Base-by-base conservation (phyloP, 352 stramenopile genomes). In the Halophytophthora batemanensis region DNA sequence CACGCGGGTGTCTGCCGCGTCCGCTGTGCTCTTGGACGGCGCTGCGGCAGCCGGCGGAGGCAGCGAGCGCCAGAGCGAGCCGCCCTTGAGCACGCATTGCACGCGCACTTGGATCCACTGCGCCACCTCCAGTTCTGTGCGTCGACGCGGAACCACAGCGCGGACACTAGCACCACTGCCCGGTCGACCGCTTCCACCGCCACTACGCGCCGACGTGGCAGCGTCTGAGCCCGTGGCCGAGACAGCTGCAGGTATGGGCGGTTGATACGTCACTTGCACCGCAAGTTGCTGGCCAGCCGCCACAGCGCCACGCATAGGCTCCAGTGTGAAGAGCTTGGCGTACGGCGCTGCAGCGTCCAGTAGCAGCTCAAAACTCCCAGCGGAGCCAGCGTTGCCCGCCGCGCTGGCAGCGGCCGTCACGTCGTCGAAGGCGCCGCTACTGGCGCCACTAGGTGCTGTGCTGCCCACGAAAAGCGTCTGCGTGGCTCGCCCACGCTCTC, bases 301-400 rank as follows among this genome's bases (percentile, higher is more conserved):
- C 17, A 94, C 39, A 0, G 61, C 50, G 0, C 87, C 84, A 35
- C 90, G 91, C 31, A 79, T 59, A 5, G 82, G 85, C 35, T 90
- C 74, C 12, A 91, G 12, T 6, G 62, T 61, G 45, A 95, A 95
- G 28, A 86, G 45, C 52, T 86, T 86, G 6, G 59, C 57, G 33
- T 87, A 66, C 21, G 71, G 63, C 2, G 69, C 65, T n/a, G 70
- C 66, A 11, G 67, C 61, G 10, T 93, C 75, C 4, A 93, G 39
- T 14, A 49, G 47, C 6, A 95, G 54, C 48, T 92, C 82, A 34
- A 92, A 95, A 0, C 62, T 74, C 2, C 75, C 70, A 3, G 41
- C 28, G 6, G 58, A 52, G 4, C 49, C 53, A 4, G 45, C 45
- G 19, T 39, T 21, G 29, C 33, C 49, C 23, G 22, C 17, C 8